These are phyloP conservation scores for Trichothecium roseum DNA, from an alignment of 2,329 filamentous ascomycete species.

Conservation along the genomic window DNA sequence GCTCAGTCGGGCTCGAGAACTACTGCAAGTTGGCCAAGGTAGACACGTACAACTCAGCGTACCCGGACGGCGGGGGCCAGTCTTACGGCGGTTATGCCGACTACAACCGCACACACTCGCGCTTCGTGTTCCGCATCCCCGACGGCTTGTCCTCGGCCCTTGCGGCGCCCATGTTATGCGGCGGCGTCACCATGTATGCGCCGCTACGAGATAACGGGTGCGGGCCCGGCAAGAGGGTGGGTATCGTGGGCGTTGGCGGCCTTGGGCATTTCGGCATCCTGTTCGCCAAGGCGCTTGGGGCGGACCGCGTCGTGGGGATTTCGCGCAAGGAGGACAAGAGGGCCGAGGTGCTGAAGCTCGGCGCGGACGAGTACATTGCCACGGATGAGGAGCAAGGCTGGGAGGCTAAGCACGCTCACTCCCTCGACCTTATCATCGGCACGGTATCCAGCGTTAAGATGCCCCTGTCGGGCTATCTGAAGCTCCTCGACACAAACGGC, in stretches of 20 bases:
- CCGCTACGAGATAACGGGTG: slow-evolving; percentile 52
- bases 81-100: slow-evolving; percentile 28
- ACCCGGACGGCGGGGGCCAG: slow-evolving; percentile 7
- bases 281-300: slow-evolving; percentile 56
- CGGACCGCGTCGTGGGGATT: slow-evolving; percentile 51
- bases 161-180: slow-evolving; percentile 58
- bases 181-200: slow-evolving; percentile 56
- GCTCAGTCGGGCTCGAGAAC: slow-evolving; percentile 26
- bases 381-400: slow-evolving; percentile 41
- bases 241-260: slow-evolving; percentile 57
- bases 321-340: slow-evolving; percentile 42
- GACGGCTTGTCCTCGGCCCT: slow-evolving; percentile 26
- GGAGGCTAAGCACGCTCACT: slow-evolving; percentile 37
- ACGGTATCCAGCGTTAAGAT: slow-evolving; percentile 43
- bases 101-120: slow-evolving; percentile 21
- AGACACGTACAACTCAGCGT: slow-evolving; percentile 38
- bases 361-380: slow-evolving; percentile 39
- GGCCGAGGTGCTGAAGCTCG: slow-evolving; percentile 44
- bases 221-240: slow-evolving; percentile 57
- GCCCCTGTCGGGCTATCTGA: slow-evolving; percentile 51
- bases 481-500: slow-evolving; percentile 46
- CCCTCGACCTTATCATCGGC: slow-evolving; percentile 48
- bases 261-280: slow-evolving; percentile 59
- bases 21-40: slow-evolving; percentile 30
- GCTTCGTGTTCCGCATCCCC: slow-evolving; percentile 42